A percentile compares a stretch with the other conserved stretches of the same genome.
Conservation (phyloP, 257 asterid genomes). For the Fraxinus americana region DNA sequence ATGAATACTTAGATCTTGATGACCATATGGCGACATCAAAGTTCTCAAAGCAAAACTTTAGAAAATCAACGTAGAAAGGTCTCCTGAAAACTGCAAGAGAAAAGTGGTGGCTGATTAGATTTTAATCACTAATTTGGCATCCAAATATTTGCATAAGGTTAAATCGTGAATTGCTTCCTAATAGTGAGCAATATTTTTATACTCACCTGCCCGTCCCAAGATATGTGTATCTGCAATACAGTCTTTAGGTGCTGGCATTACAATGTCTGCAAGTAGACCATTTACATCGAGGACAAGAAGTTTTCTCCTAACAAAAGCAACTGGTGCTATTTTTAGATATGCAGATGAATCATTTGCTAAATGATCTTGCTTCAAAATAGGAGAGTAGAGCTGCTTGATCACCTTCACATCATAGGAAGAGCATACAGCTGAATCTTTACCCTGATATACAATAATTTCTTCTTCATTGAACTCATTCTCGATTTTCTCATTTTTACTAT, state of each 20-base stretch:
- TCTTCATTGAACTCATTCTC: slow-evolving; percentile 20
- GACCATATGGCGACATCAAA: slow-evolving; percentile 90
- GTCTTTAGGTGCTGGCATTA: slow-evolving; percentile 66
- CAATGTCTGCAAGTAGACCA: slow-evolving; percentile 81
- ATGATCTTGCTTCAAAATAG: slow-evolving; percentile 25
- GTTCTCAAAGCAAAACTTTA: slow-evolving; percentile 78
- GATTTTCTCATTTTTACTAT: slow-evolving; percentile 13
- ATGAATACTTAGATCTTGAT: slow-evolving; percentile 71
- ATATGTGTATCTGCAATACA: slow-evolving; percentile 46
- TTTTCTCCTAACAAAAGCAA: slow-evolving; percentile 43
- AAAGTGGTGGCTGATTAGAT: slow-evolving; percentile 25
- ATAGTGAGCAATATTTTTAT: slow-evolving; percentile 11
- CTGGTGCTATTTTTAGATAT: slow-evolving; percentile 22
- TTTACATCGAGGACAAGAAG: slow-evolving; percentile 90
- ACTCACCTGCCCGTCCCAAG: slow-evolving; percentile 73
- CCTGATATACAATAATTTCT: slow-evolving; percentile 24
- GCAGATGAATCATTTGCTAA: slow-evolving; percentile 22
- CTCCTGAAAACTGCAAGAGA: slow-evolving; percentile 74
- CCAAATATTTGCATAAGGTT: background rate
- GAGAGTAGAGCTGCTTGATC: slow-evolving; percentile 18
- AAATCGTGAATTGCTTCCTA: background rate
- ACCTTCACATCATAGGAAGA: slow-evolving; percentile 17
- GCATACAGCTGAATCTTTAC: slow-evolving; percentile 27
- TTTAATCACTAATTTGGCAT: slow-evolving; percentile 6
- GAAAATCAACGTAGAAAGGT: slow-evolving; percentile 76